A percentile compares a stretch with the other conserved stretches of the same genome.
These are phyloP conservation scores for Lactarius pseudohatsudake DNA, from an alignment of 768 basidiomycete species.

Conservation along the genomic window DNA sequence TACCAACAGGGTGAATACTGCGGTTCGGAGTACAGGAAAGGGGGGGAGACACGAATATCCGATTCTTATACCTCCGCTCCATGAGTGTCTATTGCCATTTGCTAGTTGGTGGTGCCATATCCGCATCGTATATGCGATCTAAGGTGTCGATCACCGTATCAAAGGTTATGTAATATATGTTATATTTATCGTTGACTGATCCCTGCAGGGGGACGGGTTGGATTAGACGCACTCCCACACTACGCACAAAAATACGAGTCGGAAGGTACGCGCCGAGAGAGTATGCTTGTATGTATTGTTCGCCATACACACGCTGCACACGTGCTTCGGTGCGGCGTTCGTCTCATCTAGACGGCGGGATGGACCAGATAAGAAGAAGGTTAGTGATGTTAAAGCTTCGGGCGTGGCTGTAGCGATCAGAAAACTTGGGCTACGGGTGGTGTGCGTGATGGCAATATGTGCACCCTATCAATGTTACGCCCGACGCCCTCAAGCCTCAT, in stretches of 20 bases:
- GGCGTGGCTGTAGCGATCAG: background rate
- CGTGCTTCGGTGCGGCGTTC: background rate
- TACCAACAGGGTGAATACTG: background rate
- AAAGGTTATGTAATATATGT: background rate
- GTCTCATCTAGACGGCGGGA: background rate
- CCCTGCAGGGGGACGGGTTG: background rate
- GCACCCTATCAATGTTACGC: background rate
- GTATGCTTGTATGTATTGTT: background rate
- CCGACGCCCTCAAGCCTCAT: background rate
- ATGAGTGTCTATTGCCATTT: constrained; percentile 23
- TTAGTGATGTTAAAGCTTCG: background rate
- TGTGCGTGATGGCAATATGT: background rate
- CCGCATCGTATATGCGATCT: background rate
- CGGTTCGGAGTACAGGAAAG: background rate
- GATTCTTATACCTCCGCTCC: background rate
- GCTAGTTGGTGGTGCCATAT: background rate
- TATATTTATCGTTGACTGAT: background rate
- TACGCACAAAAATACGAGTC: background rate
- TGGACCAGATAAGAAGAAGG: background rate
- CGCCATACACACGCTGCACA: background rate
- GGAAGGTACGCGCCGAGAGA: background rate
- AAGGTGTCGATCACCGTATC: constrained; percentile 7
- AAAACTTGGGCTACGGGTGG: background rate
- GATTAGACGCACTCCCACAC: background rate
- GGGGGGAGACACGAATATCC: background rate